A percentile compares a stretch with the other conserved stretches of the same genome.
These are phyloP conservation scores for Brassica balearica DNA, from an alignment of 441 rosid species.

Conservation along the genomic window DNA sequence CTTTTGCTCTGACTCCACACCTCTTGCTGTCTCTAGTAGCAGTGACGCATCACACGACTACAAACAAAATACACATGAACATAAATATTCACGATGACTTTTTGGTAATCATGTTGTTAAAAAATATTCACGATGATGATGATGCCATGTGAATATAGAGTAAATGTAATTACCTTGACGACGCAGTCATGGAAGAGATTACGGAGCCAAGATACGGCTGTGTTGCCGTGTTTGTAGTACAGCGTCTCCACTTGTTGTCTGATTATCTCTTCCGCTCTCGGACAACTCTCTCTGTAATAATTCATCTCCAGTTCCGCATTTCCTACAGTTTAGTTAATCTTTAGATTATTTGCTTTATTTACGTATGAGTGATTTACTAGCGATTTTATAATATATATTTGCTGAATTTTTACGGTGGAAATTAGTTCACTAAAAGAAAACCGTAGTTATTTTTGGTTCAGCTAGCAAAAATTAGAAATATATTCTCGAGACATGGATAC, in stretches of 20 bases:
- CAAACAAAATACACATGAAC: neutral
- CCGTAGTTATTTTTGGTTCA: neutral
- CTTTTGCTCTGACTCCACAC: conserved; percentile 66
- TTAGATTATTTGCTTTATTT: conserved; percentile 3
- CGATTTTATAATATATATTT: neutral
- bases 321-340: conserved; percentile 43
- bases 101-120: no score
- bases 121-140: neutral
- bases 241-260: conserved; percentile 65
- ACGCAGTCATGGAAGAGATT: conserved; percentile 91
- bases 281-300: conserved; percentile 69
- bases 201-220: conserved; percentile 89
- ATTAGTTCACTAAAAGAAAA: neutral
- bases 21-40: conserved; percentile 55
- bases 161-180: conserved; percentile 52
- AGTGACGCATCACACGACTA: conserved; percentile 90
- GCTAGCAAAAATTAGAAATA: neutral
- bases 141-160: neutral
- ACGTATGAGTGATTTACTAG: neutral
- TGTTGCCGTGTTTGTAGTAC: conserved; percentile 77
- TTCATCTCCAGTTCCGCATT: conserved; percentile 64
- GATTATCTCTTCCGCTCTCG: conserved; percentile 79
- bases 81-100: neutral
- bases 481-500: neutral
- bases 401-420: conserved; percentile 15